These are phyloP conservation scores for Leptoxyphium fumago DNA, from an alignment of 2,329 filamentous ascomycete genomes.

Conservation along the genomic window DNA sequence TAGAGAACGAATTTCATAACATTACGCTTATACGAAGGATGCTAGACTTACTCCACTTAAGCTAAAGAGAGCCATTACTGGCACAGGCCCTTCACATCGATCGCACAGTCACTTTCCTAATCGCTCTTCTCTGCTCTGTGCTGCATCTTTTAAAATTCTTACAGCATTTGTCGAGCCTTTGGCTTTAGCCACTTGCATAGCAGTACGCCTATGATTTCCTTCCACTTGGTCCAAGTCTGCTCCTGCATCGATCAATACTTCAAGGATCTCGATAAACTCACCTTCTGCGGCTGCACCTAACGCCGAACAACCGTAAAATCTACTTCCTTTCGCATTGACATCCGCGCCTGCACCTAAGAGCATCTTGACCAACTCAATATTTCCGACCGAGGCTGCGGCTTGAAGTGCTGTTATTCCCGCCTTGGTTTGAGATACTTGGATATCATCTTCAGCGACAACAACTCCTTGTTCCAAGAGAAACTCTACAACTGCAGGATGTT, in stretches of 20 bases:
- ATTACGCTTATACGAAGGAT: no score
- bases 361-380: constrained; percentile 3
- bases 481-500: constrained; percentile 6
- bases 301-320: background rate
- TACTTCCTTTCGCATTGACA: background rate
- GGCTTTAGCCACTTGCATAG: background rate
- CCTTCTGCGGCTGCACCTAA: background rate
- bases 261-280: background rate
- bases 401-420: constrained; percentile 10
- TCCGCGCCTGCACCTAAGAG: background rate
- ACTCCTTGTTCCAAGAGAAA: constrained; percentile 5
- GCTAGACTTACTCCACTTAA: no score
- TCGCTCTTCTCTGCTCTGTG: background rate
- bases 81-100: no score
- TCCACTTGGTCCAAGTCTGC: background rate
- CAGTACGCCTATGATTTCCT: background rate
- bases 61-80: no score
- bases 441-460: constrained; percentile 5
- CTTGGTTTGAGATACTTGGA: constrained; percentile 1
- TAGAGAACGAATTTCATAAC: no score
- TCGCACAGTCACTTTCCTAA: no score
- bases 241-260: background rate
- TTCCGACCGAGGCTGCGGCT: constrained; percentile 6
- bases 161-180: background rate
- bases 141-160: background rate